Conservation (phyloP, 176 grass and related monocot species). For the Coix lacrymajobi region DNA sequence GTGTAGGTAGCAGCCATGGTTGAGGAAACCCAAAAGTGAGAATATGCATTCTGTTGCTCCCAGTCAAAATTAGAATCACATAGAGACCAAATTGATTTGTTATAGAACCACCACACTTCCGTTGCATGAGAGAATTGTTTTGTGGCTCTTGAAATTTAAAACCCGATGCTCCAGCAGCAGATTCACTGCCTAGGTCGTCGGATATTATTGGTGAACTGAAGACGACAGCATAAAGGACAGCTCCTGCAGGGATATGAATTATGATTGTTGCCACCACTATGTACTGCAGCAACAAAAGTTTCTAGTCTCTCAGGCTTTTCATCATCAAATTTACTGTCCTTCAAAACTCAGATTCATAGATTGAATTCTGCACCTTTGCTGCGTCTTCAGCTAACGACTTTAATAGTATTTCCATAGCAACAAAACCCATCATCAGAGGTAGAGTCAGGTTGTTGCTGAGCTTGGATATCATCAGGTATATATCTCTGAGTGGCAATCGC, state of each 20-base stretch:
- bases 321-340: slow-evolving; percentile 42
- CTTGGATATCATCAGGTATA: not conserved
- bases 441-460: slow-evolving; percentile 10
- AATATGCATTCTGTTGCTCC: no score
- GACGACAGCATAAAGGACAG: slow-evolving; percentile 42
- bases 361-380: no score
- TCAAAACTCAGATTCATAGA: no score
- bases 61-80: no score
- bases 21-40: no score
- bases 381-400: no score
- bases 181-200: slow-evolving; percentile 40
- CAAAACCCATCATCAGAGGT: not conserved
- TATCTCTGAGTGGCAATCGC: not conserved
- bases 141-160: slow-evolving; percentile 42
- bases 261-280: slow-evolving; percentile 49
- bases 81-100: no score
- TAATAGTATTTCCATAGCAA: no score
- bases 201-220: slow-evolving; percentile 53
- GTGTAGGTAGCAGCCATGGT: no score
- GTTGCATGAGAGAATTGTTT: no score
- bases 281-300: slow-evolving; percentile 39
- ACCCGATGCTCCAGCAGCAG: slow-evolving; percentile 20
- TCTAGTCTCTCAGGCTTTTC: slow-evolving; percentile 54
- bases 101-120: no score
- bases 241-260: slow-evolving; percentile 43